phyloP scores from a whole-genome alignment of 108 stramenopile genomes.

The Conticribra guillardii region DNA sequence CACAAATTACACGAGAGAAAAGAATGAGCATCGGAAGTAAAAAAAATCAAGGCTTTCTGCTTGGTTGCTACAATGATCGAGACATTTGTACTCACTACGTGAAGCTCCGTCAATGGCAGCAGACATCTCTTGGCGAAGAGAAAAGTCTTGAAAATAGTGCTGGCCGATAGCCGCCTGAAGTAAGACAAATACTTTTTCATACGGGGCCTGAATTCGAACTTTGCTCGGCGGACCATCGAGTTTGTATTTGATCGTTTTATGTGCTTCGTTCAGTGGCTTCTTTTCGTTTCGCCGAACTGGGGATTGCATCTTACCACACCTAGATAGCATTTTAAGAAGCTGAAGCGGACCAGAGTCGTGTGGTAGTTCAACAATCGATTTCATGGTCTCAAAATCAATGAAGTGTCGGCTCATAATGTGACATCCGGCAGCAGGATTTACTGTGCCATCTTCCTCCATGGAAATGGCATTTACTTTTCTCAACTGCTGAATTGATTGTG shows the following conservation, averaged over 20 bases:
- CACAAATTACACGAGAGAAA: too few relatives aligned
- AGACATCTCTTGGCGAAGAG: conserved; percentile 76
- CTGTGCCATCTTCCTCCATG: conserved; percentile 34
- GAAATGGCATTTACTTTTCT: conserved; percentile 31
- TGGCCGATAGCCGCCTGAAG: conserved; percentile 79
- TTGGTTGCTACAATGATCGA: too few relatives aligned
- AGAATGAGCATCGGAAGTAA: too few relatives aligned
- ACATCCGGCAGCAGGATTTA: conserved; percentile 53
- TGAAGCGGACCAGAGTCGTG: conserved; percentile 63
- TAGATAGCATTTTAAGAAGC: conserved; percentile 66
- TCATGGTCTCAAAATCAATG: conserved; percentile 74
- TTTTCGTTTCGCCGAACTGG: conserved; percentile 81
- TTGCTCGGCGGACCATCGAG: conserved; percentile 80
- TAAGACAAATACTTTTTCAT: conserved; percentile 84
- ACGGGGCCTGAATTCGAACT: conserved; percentile 68
- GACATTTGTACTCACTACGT: conserved; percentile 38
- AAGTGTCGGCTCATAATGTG: conserved; percentile 82
- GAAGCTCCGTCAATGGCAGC: conserved; percentile 60
- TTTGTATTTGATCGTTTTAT: conserved; percentile 77
- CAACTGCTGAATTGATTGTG: conserved; percentile 44
- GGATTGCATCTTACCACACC: conserved; percentile 64
- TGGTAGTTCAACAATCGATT: conserved; percentile 65
- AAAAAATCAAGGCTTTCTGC: too few relatives aligned
- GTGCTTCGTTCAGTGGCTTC: conserved; percentile 76
- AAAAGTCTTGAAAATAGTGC: conserved; percentile 62